Evolutionary conservation across 192 early-diverging fungal species (phyloP), one percentile per base, ranked within the genome.

Genomic region (Blastocladiella britannica): DNA sequence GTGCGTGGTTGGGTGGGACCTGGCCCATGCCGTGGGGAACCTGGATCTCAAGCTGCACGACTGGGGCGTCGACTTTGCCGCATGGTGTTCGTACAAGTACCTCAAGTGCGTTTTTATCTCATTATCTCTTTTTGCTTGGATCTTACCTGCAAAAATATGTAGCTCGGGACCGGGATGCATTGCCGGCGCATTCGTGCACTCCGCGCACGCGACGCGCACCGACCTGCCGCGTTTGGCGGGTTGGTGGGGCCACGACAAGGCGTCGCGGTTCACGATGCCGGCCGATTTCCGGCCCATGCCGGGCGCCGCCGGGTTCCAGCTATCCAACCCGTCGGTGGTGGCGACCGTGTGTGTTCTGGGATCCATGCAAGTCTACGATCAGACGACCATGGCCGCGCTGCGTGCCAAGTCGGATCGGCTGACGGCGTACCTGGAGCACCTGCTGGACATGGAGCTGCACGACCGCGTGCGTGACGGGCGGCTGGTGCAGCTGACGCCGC

Each of bases 21-120:
- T 98, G 54, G 89, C 91, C 0, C 94, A 98, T 62, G 94, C 91
- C 2, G 88, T 76, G 9, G 94, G 94, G 30, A 98, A 98, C 73
- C 80, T 93, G 1, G 82, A 81, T 28, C 66, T 95, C 53, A 60
- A 77, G 31, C 69, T 98, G 59, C 89, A 95, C 67, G 88, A 90
- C 64, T 98, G 94, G 94, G 72, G 81, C 29, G 89, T 91, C 9
- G 94, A 98, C 64, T 95, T 95, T 82, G 94, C 93, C 9, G 84
- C 82, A 63, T 96, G 93, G 93, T 97, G 91, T 75, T 85, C 91
- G 4, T 97, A 97, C 80, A 98, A 98, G 67, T 98, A 98, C 67
- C 70, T 98, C 52, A 98, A 98, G n/a, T n/a, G n/a, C n/a, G n/a
- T n/a, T n/a, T n/a, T n/a, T n/a, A n/a, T n/a, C n/a, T n/a, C n/a